phyloP scores from a whole-genome alignment of 805 yeast genomes.

The Kluyveromyces siamensis region DNA sequence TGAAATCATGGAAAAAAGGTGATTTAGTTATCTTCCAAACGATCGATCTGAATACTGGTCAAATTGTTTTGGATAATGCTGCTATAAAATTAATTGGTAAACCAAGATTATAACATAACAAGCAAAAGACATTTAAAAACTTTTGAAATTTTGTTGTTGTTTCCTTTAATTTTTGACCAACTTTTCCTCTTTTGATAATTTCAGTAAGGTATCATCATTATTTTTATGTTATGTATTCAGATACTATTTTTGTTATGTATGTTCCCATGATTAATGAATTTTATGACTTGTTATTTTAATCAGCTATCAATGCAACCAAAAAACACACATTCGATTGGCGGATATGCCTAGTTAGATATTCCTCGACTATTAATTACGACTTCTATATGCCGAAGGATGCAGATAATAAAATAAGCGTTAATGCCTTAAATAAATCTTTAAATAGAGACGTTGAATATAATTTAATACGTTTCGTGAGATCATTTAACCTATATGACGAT shows the following conservation, averaged over 20 bases:
- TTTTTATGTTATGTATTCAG: background rate
- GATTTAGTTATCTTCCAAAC: conserved; percentile 71
- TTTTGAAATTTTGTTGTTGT: background rate
- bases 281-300: background rate
- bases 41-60: conserved; percentile 66
- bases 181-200: background rate
- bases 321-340: too few species aligned
- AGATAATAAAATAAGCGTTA: too few species aligned
- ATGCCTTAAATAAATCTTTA: too few species aligned
- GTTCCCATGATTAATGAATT: background rate
- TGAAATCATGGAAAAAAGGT: conserved; percentile 73
- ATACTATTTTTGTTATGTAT: background rate
- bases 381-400: too few species aligned
- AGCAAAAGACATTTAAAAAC: background rate
- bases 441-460: too few species aligned
- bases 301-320: background rate
- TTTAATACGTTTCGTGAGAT: too few species aligned
- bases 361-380: too few species aligned
- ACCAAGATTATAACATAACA: conserved; percentile 22
- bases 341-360: too few species aligned
- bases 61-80: conserved; percentile 76
- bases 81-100: conserved; percentile 52
- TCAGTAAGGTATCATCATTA: background rate
- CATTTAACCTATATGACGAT: too few species aligned
- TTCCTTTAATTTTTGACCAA: background rate